phyloP scores from a whole-genome alignment of 2,329 filamentous ascomycete species.

The Laburnicola sp. region DNA sequence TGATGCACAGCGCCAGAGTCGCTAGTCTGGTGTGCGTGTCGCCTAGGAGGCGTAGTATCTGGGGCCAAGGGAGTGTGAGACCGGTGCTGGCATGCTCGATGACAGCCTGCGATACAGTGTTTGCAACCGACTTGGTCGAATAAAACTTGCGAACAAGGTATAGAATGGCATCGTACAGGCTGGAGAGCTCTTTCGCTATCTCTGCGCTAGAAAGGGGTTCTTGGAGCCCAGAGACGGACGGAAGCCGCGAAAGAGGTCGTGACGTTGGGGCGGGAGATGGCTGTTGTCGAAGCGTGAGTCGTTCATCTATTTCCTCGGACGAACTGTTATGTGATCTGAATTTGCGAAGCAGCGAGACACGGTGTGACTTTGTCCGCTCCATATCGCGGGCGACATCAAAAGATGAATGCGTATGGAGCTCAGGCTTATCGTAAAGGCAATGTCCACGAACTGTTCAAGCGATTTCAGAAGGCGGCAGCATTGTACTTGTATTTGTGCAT shows the following conservation, averaged over 20 bases:
- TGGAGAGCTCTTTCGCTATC: conserved; percentile 11
- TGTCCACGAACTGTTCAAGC: background rate
- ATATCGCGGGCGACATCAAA: background rate
- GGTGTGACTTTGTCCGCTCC: conserved; percentile 6
- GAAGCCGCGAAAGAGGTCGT: background rate
- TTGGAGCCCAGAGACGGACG: conserved; percentile 2
- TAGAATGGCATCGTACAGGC: conserved; percentile 10
- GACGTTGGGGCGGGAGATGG: background rate
- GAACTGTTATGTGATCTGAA: background rate
- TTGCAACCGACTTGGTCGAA: background rate
- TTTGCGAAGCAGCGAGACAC: conserved; percentile 7
- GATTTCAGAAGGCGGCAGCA: too few species aligned
- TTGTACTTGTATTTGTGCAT: too few species aligned
- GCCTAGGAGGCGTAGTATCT: conserved; percentile 6
- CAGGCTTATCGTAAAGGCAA: background rate
- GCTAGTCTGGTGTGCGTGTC: conserved; percentile 9
- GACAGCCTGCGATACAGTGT: conserved; percentile 2
- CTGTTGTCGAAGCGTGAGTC: background rate
- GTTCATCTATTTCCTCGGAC: background rate
- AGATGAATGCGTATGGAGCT: background rate
- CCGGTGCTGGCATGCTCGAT: conserved; percentile 18
- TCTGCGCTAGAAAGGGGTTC: conserved; percentile 1
- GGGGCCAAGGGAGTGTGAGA: conserved; percentile 12
- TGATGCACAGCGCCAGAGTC: conserved; percentile 15
- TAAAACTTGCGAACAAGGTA: conserved; percentile 18